Conservation (phyloP, 768 basidiomycete genomes). For the Xanthoconium stramineum region DNA sequence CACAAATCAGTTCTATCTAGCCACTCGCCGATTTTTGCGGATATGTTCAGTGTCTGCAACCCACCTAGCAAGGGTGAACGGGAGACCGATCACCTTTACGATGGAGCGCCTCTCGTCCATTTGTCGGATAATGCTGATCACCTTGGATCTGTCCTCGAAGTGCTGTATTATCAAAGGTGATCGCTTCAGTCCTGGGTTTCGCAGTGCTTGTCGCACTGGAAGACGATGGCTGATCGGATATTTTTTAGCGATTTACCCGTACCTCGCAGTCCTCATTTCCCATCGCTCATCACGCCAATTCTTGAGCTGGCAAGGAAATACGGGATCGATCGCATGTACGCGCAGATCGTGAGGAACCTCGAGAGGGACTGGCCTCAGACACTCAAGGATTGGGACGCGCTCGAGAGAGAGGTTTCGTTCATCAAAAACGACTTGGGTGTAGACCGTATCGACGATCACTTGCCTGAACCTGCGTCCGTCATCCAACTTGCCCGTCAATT, state of each 20-base stretch:
- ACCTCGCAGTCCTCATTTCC: conserved; percentile 2
- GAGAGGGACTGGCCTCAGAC: conserved; percentile 14
- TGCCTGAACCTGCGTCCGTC: conserved; percentile 27
- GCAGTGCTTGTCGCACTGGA: too few species aligned
- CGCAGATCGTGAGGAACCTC: neutral
- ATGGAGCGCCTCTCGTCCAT: conserved; percentile 8
- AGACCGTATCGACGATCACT: conserved; percentile 1
- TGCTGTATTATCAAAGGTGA: conserved; percentile 14
- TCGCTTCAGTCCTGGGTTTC: too few species aligned
- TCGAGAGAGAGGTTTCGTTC: neutral
- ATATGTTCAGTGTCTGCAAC: conserved; percentile 3
- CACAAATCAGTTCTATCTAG: conserved; percentile 13
- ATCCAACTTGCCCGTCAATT: conserved; percentile 43
- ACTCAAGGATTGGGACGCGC: conserved; percentile 10
- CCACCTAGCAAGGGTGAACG: neutral
- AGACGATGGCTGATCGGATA: too few species aligned
- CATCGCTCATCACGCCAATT: conserved; percentile 1
- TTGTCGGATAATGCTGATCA: conserved; percentile 6
- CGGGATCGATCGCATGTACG: conserved; percentile 6
- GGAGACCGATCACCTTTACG: neutral
- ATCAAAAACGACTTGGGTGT: neutral
- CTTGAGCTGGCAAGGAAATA: conserved; percentile 12
- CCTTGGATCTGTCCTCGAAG: conserved; percentile 7
- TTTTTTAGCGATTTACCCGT: neutral
- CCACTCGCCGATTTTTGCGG: conserved; percentile 6